A percentile compares a stretch with the other conserved stretches of the same genome.
phyloP scores from a whole-genome alignment of 2,329 filamentous ascomycete genomes.

The Penicillium italicum region DNA sequence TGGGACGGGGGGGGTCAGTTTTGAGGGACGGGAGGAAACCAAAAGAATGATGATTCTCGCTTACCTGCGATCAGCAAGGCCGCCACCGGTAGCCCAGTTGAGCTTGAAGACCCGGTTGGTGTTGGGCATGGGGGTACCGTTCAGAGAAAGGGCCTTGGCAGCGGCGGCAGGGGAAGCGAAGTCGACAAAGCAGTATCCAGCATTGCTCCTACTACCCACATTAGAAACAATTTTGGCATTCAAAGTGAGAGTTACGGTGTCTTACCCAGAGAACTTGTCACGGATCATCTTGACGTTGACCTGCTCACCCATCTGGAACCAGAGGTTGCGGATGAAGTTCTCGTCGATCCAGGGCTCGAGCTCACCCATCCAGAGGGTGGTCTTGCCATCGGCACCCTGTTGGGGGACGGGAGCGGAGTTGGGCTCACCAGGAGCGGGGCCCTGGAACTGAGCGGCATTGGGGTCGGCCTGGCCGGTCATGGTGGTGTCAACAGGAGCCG shows the following conservation, averaged over 20 bases:
- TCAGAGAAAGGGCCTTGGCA: slow-evolving; percentile 83
- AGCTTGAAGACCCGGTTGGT: slow-evolving; percentile 95
- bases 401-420: slow-evolving; percentile 45
- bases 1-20: slow-evolving; percentile 19
- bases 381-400: slow-evolving; percentile 53
- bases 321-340: slow-evolving; percentile 94
- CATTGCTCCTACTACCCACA: slow-evolving; percentile 66
- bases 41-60: slow-evolving; percentile 22
- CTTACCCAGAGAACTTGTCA: slow-evolving; percentile 96
- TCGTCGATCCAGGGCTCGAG: slow-evolving; percentile 99
- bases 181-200: slow-evolving; percentile 98
- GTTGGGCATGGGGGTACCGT: slow-evolving; percentile 86
- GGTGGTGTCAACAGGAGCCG: slow-evolving; percentile 50
- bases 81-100: slow-evolving; percentile 97
- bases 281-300: slow-evolving; percentile 99
- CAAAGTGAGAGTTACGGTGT: slow-evolving; percentile 10
- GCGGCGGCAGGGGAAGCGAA: slow-evolving; percentile 80
- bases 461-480: slow-evolving; percentile 59
- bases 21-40: background rate
- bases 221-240: slow-evolving; percentile 33
- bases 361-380: slow-evolving; percentile 82
- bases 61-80: slow-evolving; percentile 86
- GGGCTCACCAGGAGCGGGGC: slow-evolving; percentile 44
- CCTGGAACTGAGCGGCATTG: slow-evolving; percentile 50
- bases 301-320: slow-evolving; percentile 86